These are phyloP conservation scores for Metschnikowia dekortorum DNA, from an alignment of 805 yeast species.

Conservation along the genomic window DNA sequence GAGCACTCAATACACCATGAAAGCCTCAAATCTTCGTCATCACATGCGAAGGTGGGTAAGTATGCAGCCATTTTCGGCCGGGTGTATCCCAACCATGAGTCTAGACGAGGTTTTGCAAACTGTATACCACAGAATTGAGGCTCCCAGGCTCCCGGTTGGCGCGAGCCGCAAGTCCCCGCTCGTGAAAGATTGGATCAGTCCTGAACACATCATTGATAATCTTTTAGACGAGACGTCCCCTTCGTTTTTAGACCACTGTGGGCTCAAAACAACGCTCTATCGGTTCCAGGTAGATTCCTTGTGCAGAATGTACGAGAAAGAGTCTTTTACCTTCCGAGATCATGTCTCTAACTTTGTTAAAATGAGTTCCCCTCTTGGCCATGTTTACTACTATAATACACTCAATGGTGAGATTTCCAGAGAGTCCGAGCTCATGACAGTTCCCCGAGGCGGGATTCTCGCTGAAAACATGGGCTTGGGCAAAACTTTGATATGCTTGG, in stretches of 20 bases:
- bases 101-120: constrained; percentile 11
- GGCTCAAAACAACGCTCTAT: constrained; percentile 49
- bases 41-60: constrained; percentile 11
- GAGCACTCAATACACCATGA: constrained; percentile 1
- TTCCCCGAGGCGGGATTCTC: constrained; percentile 58
- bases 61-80: constrained; percentile 1
- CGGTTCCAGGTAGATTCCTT: constrained; percentile 59
- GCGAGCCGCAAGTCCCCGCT: too few species aligned
- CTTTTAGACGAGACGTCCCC: neutral
- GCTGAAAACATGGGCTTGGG: constrained; percentile 72
- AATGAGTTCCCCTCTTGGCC: constrained; percentile 18
- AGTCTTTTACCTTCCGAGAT: constrained; percentile 29
- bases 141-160: constrained; percentile 10
- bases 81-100: constrained; percentile 16
- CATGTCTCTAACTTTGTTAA: constrained; percentile 33
- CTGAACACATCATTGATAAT: constrained; percentile 9
- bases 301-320: constrained; percentile 55
- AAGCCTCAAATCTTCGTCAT: constrained; percentile 3
- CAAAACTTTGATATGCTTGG: constrained; percentile 56
- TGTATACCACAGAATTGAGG: constrained; percentile 6
- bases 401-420: constrained; percentile 23
- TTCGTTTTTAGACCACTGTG: constrained; percentile 18
- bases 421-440: constrained; percentile 39
- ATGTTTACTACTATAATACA: constrained; percentile 35
- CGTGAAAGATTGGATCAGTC: constrained; percentile 9